Percentiles rank a stretch among this genome's conserved stretches.
Conservation (phyloP, 176 grass and related monocot genomes). For the Coix lacrymajobi region DNA sequence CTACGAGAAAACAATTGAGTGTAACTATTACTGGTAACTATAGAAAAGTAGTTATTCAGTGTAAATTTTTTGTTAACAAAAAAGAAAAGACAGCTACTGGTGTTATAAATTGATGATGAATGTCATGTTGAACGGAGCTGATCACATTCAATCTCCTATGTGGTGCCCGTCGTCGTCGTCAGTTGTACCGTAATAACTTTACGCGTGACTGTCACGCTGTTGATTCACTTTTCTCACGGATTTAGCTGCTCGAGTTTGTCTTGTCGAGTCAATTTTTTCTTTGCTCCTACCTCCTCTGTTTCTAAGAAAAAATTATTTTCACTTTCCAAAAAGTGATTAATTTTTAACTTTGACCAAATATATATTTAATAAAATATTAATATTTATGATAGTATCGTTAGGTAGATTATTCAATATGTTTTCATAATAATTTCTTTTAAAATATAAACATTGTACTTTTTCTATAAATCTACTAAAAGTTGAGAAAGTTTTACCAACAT, state of each 20-base stretch:
- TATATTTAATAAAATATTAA: too few relatives aligned
- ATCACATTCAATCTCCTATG: not conserved
- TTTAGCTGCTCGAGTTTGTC: not conserved
- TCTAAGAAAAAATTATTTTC: too few relatives aligned
- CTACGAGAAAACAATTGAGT: not conserved
- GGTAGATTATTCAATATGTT: too few relatives aligned
- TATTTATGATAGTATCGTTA: too few relatives aligned
- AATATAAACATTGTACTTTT: too few relatives aligned
- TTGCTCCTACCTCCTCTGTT: not conserved
- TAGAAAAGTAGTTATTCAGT: not conserved
- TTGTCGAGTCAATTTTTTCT: not conserved
- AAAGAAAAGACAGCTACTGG: not conserved
- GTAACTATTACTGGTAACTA: not conserved
- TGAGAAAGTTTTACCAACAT: too few relatives aligned
- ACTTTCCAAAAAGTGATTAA: too few relatives aligned
- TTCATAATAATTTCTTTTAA: too few relatives aligned
- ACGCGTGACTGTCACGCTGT: not conserved
- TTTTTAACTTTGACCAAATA: too few relatives aligned
- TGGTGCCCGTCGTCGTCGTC: not conserved
- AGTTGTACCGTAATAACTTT: not conserved
- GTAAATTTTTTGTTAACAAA: not conserved
- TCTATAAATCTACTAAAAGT: too few relatives aligned
- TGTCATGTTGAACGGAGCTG: not conserved
- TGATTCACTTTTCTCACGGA: not conserved
- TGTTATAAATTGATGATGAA: slow-evolving; percentile 14